phyloP scores from a whole-genome alignment of 345 rosid species.

The Theobroma cacao region DNA sequence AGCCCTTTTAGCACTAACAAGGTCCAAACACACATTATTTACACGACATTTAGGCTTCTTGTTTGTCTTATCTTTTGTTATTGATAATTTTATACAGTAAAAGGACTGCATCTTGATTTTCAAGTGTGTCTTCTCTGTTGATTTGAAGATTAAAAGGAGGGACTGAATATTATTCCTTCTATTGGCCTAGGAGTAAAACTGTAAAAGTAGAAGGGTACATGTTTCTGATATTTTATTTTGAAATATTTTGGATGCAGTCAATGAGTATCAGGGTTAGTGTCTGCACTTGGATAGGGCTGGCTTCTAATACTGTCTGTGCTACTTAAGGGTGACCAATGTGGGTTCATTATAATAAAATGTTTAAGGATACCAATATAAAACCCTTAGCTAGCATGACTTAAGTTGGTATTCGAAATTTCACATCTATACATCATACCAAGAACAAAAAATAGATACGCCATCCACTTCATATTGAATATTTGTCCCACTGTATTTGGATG shows the following conservation, averaged over 20 bases:
- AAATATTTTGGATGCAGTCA: neutral
- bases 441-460: neutral
- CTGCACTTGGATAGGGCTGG: neutral
- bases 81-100: neutral
- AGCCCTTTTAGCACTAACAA: neutral
- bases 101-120: neutral
- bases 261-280: neutral
- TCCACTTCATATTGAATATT: neutral
- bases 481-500: neutral
- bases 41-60: neutral
- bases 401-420: neutral
- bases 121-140: neutral
- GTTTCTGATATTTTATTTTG: slow-evolving; percentile 1
- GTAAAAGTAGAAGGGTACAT: neutral
- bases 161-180: neutral
- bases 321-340: neutral
- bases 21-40: neutral
- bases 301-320: neutral
- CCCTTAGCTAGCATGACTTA: neutral
- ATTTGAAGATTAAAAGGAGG: slow-evolving; percentile 1
- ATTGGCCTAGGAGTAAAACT: neutral
- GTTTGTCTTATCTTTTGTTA: neutral
- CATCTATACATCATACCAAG: neutral
- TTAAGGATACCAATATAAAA: neutral
- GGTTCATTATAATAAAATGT: neutral